Conservation (phyloP, 176 grass and related monocot genomes). For the Triticum dicoccoides region DNA sequence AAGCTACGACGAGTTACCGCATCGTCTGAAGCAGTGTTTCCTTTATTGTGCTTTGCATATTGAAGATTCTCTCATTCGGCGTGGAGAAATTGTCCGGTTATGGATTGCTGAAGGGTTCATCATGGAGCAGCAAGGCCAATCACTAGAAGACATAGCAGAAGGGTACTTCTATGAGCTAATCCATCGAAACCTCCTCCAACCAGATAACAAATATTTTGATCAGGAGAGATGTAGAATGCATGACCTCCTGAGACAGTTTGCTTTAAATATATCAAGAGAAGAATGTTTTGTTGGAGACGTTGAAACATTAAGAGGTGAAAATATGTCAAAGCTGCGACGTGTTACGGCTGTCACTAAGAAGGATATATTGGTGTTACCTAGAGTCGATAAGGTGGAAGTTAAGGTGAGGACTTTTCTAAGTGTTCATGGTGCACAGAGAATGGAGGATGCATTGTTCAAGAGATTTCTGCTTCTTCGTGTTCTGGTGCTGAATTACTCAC, state of each 20-base stretch:
- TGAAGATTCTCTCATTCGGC: neutral
- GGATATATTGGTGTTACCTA: too few relatives aligned
- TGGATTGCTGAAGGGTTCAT: conserved; percentile 52
- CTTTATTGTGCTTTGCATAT: conserved; percentile 21
- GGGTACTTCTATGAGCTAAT: conserved; percentile 38
- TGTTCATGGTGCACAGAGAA: too few relatives aligned
- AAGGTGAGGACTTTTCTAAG: neutral
- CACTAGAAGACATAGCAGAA: conserved; percentile 45
- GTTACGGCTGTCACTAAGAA: too few relatives aligned
- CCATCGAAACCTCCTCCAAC: conserved; percentile 30
- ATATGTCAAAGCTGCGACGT: too few relatives aligned
- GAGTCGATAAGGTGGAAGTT: too few relatives aligned
- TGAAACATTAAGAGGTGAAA: too few relatives aligned
- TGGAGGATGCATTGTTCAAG: too few relatives aligned
- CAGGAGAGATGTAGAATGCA: neutral
- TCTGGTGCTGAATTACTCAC: too few relatives aligned
- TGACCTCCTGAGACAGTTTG: neutral
- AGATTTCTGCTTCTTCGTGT: too few relatives aligned
- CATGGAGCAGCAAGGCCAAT: neutral
- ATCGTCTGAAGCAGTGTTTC: conserved; percentile 40
- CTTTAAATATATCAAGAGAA: too few relatives aligned
- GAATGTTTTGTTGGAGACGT: too few relatives aligned
- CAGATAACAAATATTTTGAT: accelerated
- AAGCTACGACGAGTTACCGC: conserved; percentile 39
- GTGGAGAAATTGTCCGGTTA: neutral